These are phyloP conservation scores for Pterulicium gracile DNA, from an alignment of 1,284 basidiomycete genomes.

Conservation along the genomic window DNA sequence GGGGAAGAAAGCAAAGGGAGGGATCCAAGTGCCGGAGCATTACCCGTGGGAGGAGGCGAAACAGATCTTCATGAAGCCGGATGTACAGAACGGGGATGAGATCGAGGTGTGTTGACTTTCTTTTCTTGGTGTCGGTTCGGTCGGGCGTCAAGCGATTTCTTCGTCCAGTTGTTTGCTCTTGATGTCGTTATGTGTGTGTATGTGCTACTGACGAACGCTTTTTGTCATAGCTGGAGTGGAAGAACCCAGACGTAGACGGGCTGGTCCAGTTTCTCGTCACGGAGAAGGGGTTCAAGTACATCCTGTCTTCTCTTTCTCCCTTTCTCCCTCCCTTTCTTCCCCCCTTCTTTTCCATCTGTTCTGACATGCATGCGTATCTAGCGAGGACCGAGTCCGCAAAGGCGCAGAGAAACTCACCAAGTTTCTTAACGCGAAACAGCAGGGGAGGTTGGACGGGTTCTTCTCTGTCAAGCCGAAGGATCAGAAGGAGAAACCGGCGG, in stretches of 20 bases:
- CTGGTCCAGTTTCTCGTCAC: slow-evolving; percentile 90
- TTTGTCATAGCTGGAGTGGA: slow-evolving; percentile 89
- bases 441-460: slow-evolving; percentile 93
- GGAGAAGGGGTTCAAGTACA: slow-evolving; percentile 95
- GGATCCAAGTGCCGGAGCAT: slow-evolving; percentile 77
- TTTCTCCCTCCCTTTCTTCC: slow-evolving; percentile 2
- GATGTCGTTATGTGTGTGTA: neutral
- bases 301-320: slow-evolving; percentile 8
- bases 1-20: slow-evolving; percentile 52
- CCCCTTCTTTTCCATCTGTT: slow-evolving; percentile 3
- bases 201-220: neutral
- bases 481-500: slow-evolving; percentile 22
- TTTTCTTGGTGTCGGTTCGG: neutral
- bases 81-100: slow-evolving; percentile 79
- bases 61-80: slow-evolving; percentile 80
- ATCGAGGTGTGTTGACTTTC: slow-evolving; percentile 61
- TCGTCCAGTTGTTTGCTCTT: too few relatives aligned
- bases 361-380: slow-evolving; percentile 21
- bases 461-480: slow-evolving; percentile 67
- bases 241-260: slow-evolving; percentile 86
- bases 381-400: slow-evolving; percentile 93
- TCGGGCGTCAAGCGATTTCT: too few relatives aligned
- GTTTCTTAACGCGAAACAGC: slow-evolving; percentile 85
- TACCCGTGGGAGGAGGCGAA: slow-evolving; percentile 98
- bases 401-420: slow-evolving; percentile 90